Conservation (phyloP, 169 alveolate genomes). For the Plasmodium vivax region DNA sequence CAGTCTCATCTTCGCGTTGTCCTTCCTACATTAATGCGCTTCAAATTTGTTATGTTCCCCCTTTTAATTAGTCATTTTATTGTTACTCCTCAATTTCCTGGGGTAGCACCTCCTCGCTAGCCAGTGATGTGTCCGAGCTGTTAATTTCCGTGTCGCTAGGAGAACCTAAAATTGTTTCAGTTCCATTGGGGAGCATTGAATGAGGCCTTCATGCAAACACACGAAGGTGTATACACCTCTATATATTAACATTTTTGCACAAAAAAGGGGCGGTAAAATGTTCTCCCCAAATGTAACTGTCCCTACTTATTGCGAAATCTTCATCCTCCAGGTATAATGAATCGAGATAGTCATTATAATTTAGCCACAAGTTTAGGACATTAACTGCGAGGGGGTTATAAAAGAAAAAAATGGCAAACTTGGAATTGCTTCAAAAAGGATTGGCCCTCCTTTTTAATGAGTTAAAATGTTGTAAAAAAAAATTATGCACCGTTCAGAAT, state of each 20-base stretch:
- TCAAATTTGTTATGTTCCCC: background rate
- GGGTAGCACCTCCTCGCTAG: conserved; percentile 26
- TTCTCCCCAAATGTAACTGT: background rate
- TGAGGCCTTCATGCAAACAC: background rate
- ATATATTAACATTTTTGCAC: background rate
- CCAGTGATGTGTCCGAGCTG: conserved; percentile 63
- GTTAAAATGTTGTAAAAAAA: conserved; percentile 9
- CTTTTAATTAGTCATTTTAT: conserved; percentile 9
- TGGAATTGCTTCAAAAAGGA: background rate
- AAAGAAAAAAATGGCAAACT: background rate
- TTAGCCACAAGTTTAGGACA: conserved; percentile 63
- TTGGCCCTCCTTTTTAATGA: background rate
- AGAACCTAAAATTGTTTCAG: conserved; percentile 25
- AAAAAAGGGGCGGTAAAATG: background rate
- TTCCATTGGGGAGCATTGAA: background rate
- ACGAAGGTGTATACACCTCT: background rate
- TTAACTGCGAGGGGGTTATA: conserved; percentile 2
- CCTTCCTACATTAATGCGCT: background rate
- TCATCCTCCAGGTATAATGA: conserved; percentile 47
- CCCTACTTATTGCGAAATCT: conserved; percentile 44
- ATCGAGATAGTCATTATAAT: conserved; percentile 60
- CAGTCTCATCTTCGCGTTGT: background rate
- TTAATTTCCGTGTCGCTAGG: conserved; percentile 2
- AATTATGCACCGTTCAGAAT: background rate
- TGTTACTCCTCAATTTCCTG: conserved; percentile 49